Conservation (phyloP, 108 stramenopile genomes). For the Asterionellopsis glacialis region DNA sequence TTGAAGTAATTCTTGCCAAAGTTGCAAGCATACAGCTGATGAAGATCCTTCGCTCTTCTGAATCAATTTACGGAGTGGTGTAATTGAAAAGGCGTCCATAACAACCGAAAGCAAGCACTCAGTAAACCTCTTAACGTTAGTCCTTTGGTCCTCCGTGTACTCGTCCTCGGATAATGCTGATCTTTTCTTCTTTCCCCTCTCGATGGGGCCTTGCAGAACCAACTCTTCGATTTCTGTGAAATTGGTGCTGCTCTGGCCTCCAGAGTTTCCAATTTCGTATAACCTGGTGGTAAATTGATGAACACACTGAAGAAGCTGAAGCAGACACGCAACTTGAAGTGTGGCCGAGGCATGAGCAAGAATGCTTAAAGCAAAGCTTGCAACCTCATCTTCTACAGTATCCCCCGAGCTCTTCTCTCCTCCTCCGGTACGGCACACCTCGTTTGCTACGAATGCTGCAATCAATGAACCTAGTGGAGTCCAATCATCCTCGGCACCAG, state of each 20-base stretch:
- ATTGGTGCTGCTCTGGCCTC: not conserved
- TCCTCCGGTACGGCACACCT: slow-evolving; percentile 7
- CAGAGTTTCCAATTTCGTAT: not conserved
- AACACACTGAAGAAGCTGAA: not conserved
- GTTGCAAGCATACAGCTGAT: slow-evolving; percentile 40
- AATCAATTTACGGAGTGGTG: slow-evolving; percentile 30
- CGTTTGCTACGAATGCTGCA: slow-evolving; percentile 37
- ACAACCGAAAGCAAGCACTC: not conserved
- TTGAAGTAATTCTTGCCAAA: slow-evolving; percentile 73
- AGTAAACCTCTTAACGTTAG: not conserved
- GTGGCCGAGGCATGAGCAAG: not conserved
- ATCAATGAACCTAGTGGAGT: slow-evolving; percentile 34
- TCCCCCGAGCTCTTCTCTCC: not conserved
- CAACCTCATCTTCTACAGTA: no score
- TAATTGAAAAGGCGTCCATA: slow-evolving; percentile 22
- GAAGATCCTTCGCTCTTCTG: slow-evolving; percentile 19
- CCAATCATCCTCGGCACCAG: not conserved
- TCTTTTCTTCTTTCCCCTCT: not conserved
- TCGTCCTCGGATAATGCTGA: not conserved
- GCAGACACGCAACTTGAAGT: not conserved
- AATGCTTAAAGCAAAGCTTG: not conserved
- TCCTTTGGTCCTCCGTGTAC: not conserved
- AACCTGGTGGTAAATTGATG: not conserved
- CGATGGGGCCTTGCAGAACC: no score
- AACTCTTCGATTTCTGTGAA: no score